Percentiles rank a stretch among this genome's conserved stretches.
These are phyloP conservation scores for Hypoxylon fragiforme DNA, from an alignment of 495 filamentous ascomycete genomes.

Conservation along the genomic window DNA sequence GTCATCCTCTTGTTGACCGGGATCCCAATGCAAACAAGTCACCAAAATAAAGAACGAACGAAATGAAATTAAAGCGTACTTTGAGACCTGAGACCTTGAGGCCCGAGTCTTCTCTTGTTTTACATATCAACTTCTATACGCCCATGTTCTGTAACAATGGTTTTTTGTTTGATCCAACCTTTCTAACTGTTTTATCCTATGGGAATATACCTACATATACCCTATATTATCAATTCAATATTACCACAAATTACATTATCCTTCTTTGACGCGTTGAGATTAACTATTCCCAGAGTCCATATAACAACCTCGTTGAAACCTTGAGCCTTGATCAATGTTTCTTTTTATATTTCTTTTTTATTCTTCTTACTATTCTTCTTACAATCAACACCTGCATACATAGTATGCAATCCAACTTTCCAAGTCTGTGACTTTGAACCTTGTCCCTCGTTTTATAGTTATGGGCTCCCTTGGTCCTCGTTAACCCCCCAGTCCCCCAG, in stretches of 20 bases:
- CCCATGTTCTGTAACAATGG: neutral
- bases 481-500: slow-evolving; percentile 13
- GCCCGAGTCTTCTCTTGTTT: slow-evolving; percentile 6
- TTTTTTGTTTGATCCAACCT: neutral
- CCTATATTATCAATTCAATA: too few relatives aligned
- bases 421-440: neutral
- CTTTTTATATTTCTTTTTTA: too few relatives aligned
- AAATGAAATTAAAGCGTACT: slow-evolving; percentile 35
- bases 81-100: too few relatives aligned
- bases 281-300: neutral
- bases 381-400: too few relatives aligned
- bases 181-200: too few relatives aligned
- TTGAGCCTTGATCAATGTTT: too few relatives aligned
- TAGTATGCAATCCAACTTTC: too few relatives aligned
- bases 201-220: too few relatives aligned
- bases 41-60: slow-evolving; percentile 23
- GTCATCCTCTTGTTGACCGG: slow-evolving; percentile 18
- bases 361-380: too few relatives aligned
- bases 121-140: neutral
- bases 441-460: slow-evolving; percentile 10
- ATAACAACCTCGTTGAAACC: too few relatives aligned
- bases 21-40: slow-evolving; percentile 23
- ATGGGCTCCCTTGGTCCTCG: slow-evolving; percentile 27
- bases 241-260: too few relatives aligned
- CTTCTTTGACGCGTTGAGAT: neutral